phyloP scores from a whole-genome alignment of 441 rosid species.

The Adansonia gregorii region DNA sequence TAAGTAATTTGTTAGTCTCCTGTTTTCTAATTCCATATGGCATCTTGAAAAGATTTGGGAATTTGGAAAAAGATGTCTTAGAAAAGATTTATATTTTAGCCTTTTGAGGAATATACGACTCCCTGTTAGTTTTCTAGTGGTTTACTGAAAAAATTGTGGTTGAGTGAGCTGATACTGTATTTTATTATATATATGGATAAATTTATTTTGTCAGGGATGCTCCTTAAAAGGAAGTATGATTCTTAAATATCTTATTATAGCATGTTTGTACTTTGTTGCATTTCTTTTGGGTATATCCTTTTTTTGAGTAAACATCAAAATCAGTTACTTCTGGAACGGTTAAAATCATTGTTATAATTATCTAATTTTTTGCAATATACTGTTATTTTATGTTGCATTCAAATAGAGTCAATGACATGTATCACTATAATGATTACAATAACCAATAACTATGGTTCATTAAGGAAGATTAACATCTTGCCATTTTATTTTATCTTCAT shows the following conservation, averaged over 20 bases:
- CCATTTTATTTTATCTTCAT: background rate
- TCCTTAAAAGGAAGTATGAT: background rate
- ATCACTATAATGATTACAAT: background rate
- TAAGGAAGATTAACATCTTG: slow-evolving; percentile 21
- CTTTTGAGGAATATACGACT: background rate
- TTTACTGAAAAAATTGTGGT: background rate
- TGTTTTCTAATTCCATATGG: background rate
- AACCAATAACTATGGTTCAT: background rate
- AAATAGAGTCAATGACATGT: background rate
- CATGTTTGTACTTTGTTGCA: background rate
- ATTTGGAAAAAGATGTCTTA: background rate
- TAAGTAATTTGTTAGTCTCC: background rate
- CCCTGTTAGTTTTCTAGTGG: slow-evolving; percentile 2
- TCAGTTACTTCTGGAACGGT: slow-evolving; percentile 27
- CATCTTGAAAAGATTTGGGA: background rate
- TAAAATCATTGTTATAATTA: slow-evolving; percentile 3
- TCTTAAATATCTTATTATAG: background rate
- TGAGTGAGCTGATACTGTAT: background rate
- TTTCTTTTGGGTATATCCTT: slow-evolving; percentile 1
- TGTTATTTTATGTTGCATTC: slow-evolving; percentile 16
- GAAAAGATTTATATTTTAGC: background rate
- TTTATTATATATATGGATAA: background rate
- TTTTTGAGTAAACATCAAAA: slow-evolving; percentile 6
- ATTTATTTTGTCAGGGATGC: background rate
- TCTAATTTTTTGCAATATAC: slow-evolving; percentile 8